Base-by-base conservation (phyloP, 1,284 basidiomycete genomes). In the Austroboletus niveus region DNA sequence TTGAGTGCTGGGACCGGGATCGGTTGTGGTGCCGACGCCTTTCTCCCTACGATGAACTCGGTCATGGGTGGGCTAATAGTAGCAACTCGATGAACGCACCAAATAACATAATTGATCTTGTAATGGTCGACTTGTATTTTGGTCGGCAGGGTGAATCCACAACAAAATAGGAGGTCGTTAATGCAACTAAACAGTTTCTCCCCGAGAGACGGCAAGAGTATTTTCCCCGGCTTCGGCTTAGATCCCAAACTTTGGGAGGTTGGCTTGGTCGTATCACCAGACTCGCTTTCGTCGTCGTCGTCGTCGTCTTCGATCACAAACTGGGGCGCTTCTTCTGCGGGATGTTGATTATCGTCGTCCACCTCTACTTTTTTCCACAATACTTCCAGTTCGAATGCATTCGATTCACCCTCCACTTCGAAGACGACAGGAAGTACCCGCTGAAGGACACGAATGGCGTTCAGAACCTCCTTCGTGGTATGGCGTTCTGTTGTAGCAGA, bases 351-450 rank as follows among this genome's bases (percentile, higher is more conserved):
- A 36, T 64, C 69, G 35, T 72, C 69, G 52, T 75, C 73, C 8
- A 76, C 72, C 55, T 81, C 78, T 46, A 77, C 75, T 59, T 74
- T 81, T 66, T 80, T 87, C 89, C 88, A 92, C 20, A 90, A 69
- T 2, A 89, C 73, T 60, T 87, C 87, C 52, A 79, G 63, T 62
- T 92, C 89, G 57, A 91, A 82, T 8, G 75, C 64, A 58, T 79
- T 84, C 2, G 81, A 76, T 60, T 89, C 88, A 30, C 83, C 82
- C 55, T 92, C 87, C 11, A 84, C 75, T 65, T 94, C 93, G 63
- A 94, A 94, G 40, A 95, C 73, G 14, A 94, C 85, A 2, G 93
- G 93, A 12, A 96, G 72, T n/a, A 96, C 80, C 51, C 94, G 80
- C 54, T 90, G 86, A 20, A 98, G 79, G 8, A 97, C 82, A 30